Percentiles rank a stretch among this genome's conserved stretches.
phyloP scores from a whole-genome alignment of 768 basidiomycete genomes.

The Pleurotus platypus region DNA sequence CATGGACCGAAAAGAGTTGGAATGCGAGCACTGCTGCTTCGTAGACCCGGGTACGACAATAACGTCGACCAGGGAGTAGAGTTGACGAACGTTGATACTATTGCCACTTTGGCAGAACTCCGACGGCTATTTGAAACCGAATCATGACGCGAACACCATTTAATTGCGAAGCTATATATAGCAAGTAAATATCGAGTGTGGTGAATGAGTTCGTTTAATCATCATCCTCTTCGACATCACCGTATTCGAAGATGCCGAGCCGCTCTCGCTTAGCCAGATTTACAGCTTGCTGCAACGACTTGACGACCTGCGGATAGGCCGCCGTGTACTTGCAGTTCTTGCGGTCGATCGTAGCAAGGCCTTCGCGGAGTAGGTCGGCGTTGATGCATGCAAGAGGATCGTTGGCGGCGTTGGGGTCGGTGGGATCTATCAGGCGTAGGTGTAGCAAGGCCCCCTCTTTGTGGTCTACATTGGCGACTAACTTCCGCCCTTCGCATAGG shows the following conservation, averaged over 20 bases:
- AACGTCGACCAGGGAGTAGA: slow-evolving; percentile 36
- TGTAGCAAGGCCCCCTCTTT: slow-evolving; percentile 77
- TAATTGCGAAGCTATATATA: too few species aligned
- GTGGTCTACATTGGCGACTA: slow-evolving; percentile 94
- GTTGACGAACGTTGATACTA: neutral
- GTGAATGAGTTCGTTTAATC: slow-evolving; percentile 13
- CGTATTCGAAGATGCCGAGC: slow-evolving; percentile 85
- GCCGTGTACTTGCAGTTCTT: slow-evolving; percentile 71
- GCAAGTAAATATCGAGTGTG: too few species aligned
- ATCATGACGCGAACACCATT: neutral
- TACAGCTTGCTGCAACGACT: slow-evolving; percentile 60
- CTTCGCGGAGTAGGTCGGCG: slow-evolving; percentile 85
- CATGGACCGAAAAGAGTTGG: slow-evolving; percentile 53
- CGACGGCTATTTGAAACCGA: neutral
- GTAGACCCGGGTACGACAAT: slow-evolving; percentile 42
- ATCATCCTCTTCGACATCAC: slow-evolving; percentile 87
- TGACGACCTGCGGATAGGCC: slow-evolving; percentile 65
- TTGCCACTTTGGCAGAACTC: neutral
- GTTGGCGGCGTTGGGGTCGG: slow-evolving; percentile 60
- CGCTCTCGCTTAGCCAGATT: slow-evolving; percentile 69
- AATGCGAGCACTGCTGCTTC: slow-evolving; percentile 54
- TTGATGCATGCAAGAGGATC: slow-evolving; percentile 83
- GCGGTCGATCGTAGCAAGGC: slow-evolving; percentile 76
- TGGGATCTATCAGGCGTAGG: slow-evolving; percentile 89
- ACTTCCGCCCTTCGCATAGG: slow-evolving; percentile 87